Base-by-base conservation (phyloP, 495 filamentous ascomycete genomes). In the Aspergillus steynii region DNA sequence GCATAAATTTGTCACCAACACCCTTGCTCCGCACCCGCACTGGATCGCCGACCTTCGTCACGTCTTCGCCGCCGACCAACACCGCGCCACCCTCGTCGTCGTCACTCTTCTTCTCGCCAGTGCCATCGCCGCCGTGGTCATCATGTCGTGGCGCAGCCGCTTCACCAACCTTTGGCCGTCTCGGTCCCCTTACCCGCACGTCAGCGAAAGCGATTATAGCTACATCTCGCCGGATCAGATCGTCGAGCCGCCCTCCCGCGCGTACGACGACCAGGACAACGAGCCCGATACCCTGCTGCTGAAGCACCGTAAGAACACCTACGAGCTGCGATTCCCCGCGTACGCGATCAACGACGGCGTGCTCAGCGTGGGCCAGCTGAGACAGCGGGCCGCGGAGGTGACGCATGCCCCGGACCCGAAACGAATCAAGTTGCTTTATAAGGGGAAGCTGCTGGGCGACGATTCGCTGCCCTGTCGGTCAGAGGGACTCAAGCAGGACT, bases 211-310 rank as follows among this genome's bases (percentile, higher is more conserved):
- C 10, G 90, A 94, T 68, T 96, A 87, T 73, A 86, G 83, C 66
- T 96, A 97, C 76, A 89, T 95, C 71, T 89, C 87, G 9, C 83
- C 85, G 8, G 86, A 87, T 55, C 89, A 92, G 60, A 76, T 88
- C 52, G 79, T 83, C 54, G 74, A 79, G 45, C 64, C 71, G 26
- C 61, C 71, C 2, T 15, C 63, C 28, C 66, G 63, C 42, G 25
- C 59, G 32, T 61, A 73, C 51, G 69, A 65, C 56, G 49, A 65
- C 55, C 78, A 72, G 55, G 70, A 76, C n/a, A 65, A 69, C 25
- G 88, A 88, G 50, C 90, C 92, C 46, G 93, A 97, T 72, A 82
- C 90, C 14, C 76, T 97, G 15, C 67, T 91, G n/a, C 82, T 96
- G 60, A 88, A 85, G 69, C 82, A 92, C 74, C 86, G 86, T 62